Conservation (phyloP, 768 basidiomycete species). For the Boletus reticulatus region DNA sequence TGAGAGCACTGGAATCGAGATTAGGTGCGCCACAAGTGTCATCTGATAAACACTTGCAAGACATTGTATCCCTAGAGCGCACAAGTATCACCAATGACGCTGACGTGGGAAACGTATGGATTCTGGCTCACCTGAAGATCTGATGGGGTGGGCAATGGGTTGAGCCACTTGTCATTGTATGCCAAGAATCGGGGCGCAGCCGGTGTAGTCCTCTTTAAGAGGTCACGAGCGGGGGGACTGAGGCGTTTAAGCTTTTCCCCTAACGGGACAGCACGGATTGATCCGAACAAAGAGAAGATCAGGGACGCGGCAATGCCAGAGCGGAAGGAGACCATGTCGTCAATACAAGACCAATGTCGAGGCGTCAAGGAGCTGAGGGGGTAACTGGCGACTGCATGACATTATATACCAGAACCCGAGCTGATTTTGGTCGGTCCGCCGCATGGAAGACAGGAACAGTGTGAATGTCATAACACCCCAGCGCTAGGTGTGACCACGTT, state of each 20-base stretch:
- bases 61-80: conserved; percentile 33
- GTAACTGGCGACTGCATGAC: not conserved
- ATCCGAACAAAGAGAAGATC: no score
- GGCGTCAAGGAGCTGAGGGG: not conserved
- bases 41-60: conserved; percentile 22
- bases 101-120: not conserved
- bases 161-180: conserved; percentile 43
- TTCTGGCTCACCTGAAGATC: conserved; percentile 38
- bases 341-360: not conserved
- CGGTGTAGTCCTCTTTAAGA: conserved; percentile 26
- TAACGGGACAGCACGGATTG: no score
- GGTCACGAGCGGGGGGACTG: conserved; percentile 19
- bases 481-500: not conserved
- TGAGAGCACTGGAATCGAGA: conserved; percentile 29
- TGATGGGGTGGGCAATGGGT: conserved; percentile 43
- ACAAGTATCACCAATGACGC: not conserved
- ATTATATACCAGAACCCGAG: conserved; percentile 18
- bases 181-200: conserved; percentile 49
- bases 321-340: conserved; percentile 9
- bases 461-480: conserved; percentile 1
- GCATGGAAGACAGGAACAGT: conserved; percentile 6
- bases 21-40: not conserved
- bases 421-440: not conserved
- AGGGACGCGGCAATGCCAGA: no score
- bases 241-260: not conserved